A percentile compares a stretch with the other conserved stretches of the same genome.
phyloP scores from a whole-genome alignment of 352 stramenopile species.

The Phytopythium helicoides region DNA sequence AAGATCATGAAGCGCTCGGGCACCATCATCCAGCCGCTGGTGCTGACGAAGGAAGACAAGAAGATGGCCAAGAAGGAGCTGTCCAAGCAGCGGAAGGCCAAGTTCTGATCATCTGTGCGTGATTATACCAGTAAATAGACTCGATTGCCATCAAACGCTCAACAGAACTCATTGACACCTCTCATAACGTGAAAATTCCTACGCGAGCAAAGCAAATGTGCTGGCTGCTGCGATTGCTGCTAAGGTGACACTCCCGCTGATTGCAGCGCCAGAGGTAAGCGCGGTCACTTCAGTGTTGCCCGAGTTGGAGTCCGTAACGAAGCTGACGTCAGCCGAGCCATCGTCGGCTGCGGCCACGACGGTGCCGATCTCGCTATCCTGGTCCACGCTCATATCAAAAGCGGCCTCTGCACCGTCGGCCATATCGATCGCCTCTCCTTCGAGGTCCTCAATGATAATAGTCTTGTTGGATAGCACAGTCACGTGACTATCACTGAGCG shows the following conservation, averaged over 20 bases:
- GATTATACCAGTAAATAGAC: too few relatives aligned
- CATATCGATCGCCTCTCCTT: slow-evolving; percentile 24
- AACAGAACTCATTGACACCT: neutral
- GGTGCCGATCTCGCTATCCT: slow-evolving; percentile 22
- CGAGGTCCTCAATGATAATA: slow-evolving; percentile 22
- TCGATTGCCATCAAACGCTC: neutral
- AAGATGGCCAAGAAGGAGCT: slow-evolving; percentile 80
- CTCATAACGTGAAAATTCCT: too few relatives aligned
- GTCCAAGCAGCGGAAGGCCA: slow-evolving; percentile 77
- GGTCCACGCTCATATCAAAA: slow-evolving; percentile 27
- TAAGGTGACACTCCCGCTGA: neutral
- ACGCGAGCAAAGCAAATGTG: neutral
- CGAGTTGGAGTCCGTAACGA: neutral
- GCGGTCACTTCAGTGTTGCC: slow-evolving; percentile 12
- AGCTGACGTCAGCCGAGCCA: neutral
- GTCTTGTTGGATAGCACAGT: slow-evolving; percentile 41
- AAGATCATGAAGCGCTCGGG: slow-evolving; percentile 93
- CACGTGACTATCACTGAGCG: slow-evolving; percentile 32
- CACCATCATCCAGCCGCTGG: slow-evolving; percentile 93
- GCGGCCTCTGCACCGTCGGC: slow-evolving; percentile 25
- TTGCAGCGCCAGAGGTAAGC: slow-evolving; percentile 10
- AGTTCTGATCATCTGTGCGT: slow-evolving; percentile 40
- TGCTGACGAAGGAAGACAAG: slow-evolving; percentile 82
- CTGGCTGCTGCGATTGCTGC: neutral
- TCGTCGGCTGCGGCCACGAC: slow-evolving; percentile 13